phyloP scores from a whole-genome alignment of 495 filamentous ascomycete species.

The Articulospora tetracladia region DNA sequence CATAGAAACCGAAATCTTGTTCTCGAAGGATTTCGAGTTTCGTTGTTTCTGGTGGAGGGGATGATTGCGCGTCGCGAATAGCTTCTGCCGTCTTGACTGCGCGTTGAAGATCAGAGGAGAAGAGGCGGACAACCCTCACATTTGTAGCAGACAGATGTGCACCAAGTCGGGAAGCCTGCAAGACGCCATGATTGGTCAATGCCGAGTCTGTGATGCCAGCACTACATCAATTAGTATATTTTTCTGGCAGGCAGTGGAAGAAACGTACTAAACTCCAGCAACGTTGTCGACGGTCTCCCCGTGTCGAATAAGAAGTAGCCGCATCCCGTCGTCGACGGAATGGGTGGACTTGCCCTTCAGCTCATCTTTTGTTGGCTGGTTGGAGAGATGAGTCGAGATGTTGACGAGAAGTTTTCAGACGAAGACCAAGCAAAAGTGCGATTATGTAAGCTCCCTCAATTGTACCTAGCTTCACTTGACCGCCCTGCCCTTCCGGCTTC shows the following conservation, averaged over 20 bases:
- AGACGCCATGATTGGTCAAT: constrained; percentile 75
- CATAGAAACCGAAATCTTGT: constrained; percentile 67
- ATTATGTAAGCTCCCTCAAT: neutral
- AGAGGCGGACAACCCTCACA: constrained; percentile 50
- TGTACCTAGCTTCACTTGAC: too few relatives aligned
- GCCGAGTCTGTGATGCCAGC: constrained; percentile 75
- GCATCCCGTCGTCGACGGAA: constrained; percentile 45
- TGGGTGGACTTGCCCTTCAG: constrained; percentile 8
- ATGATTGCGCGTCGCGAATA: constrained; percentile 49
- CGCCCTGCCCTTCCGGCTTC: too few relatives aligned
- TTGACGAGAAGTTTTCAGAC: neutral
- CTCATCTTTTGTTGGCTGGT: constrained; percentile 8
- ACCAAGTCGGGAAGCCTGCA: constrained; percentile 67
- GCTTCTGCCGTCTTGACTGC: constrained; percentile 67
- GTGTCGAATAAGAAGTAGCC: constrained; percentile 76
- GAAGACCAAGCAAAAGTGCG: neutral
- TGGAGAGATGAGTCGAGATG: neutral
- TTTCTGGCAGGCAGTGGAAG: neutral
- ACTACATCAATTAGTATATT: constrained; percentile 42
- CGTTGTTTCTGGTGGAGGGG: constrained; percentile 32
- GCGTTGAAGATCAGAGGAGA: constrained; percentile 75
- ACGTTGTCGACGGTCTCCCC: constrained; percentile 89
- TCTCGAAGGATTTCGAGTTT: constrained; percentile 58
- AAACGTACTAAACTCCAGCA: constrained; percentile 63
- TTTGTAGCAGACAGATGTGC: constrained; percentile 48